Evolutionary conservation across 2,329 filamentous ascomycete genomes (phyloP), one percentile per base, ranked within the genome.

Genomic region (Rhynchosporium graminicola): DNA sequence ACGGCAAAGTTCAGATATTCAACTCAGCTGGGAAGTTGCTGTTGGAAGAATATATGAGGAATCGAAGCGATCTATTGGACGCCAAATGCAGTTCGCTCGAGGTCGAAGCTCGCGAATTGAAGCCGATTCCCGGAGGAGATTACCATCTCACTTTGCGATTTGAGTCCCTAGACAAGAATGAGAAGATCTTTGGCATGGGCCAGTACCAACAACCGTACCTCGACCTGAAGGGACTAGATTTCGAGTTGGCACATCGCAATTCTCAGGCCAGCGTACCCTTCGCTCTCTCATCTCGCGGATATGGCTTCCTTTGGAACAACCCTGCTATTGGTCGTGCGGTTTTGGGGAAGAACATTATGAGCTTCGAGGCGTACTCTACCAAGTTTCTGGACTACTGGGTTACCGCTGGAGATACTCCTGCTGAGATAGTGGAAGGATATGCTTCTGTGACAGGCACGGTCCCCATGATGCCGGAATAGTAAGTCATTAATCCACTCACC

Each of bases 141-240:
- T 87, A 83, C 68, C 80, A 84, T 57, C 74, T 88, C 7, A 87
- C 83, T 0, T 76, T 81, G 65, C 78, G 86, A 0, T 80, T 88
- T 59, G 86, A 88, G 71, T 82, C 81, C 1, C 70, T 83, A 58
- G 73, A 81, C 57, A 73, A 75, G 0, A 75, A 81, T 20, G 86
- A 89, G 71, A 83, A 82, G 70, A 82, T 89, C n/a, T 89, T 80
- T 68, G 86, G 86, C 26, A 88, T 88, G 85, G 86, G 86, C 0
- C 86, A 89, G 72, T 88, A 89, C 63, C 86, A 89, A 69, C 85
- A 89, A 67, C 82, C 83, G 0, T 80, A 77, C 57, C 76, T 89
- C n/a, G 79, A 88, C 69, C 76, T 88, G 52, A 88, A 88, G 66
- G 86, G 86, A 0, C 70, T 77, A 0, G 85, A 88, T 62, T 72